Evolutionary conservation across 208 protist species (phyloP).

Genomic region (Crithidia expoeki): DNA sequence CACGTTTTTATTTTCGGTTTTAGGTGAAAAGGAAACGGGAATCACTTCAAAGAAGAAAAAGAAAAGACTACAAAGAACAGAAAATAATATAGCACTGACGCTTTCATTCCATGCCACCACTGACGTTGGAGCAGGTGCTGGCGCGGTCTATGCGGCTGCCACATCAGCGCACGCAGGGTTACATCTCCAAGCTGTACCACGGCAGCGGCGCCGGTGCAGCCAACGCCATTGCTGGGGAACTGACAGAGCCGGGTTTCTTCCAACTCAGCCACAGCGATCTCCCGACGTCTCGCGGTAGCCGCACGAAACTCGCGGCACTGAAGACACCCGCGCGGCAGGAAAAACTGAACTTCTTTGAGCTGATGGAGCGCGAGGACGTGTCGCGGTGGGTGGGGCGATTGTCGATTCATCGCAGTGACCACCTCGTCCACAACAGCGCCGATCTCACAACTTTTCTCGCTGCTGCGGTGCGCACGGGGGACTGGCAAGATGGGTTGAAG

Average conservation of each 20-base stretch:
- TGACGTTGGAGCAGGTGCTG: slow-evolving; percentile 87
- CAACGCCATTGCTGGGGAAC: not conserved
- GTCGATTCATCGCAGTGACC: slow-evolving; percentile 41
- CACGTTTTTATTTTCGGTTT: no score
- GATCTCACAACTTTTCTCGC: slow-evolving; percentile 76
- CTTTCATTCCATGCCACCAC: slow-evolving; percentile 68
- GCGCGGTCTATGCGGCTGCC: slow-evolving; percentile 85
- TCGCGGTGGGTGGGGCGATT: slow-evolving; percentile 39
- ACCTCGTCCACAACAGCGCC: slow-evolving; percentile 62
- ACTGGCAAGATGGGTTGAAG: slow-evolving; percentile 74
- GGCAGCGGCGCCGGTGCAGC: not conserved
- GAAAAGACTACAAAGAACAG: no score
- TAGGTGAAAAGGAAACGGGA: no score
- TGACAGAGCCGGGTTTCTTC: slow-evolving; percentile 1
- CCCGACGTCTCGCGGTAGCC: not conserved
- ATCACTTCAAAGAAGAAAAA: no score
- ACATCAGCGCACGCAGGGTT: slow-evolving; percentile 32
- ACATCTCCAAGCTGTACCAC: slow-evolving; percentile 28
- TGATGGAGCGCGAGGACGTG: slow-evolving; percentile 73
- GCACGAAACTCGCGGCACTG: not conserved
- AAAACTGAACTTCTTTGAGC: slow-evolving; percentile 49
- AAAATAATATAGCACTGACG: no score
- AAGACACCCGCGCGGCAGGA: slow-evolving; percentile 1
- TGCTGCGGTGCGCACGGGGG: slow-evolving; percentile 50
- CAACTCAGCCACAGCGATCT: slow-evolving; percentile 7